These are phyloP conservation scores for Cordyceps cateniannulata DNA, from an alignment of 2,329 filamentous ascomycete genomes.

Conservation along the genomic window DNA sequence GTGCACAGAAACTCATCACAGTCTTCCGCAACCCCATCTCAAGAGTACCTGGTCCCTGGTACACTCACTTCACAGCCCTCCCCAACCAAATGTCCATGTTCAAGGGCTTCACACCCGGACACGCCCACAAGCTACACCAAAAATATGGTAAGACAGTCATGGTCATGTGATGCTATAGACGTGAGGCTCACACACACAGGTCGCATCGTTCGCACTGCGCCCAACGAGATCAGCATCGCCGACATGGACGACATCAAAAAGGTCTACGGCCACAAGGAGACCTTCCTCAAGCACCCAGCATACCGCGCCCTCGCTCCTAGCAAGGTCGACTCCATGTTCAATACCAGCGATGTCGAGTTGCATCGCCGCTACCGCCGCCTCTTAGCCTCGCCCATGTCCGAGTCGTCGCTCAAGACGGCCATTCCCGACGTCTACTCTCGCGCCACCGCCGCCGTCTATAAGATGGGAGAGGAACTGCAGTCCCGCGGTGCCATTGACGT, in stretches of 20 bases:
- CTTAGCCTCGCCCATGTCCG: constrained; percentile 34
- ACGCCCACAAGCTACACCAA: constrained; percentile 20
- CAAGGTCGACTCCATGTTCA: constrained; percentile 28
- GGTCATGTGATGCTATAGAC: neutral
- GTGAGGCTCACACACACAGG: constrained; percentile 11
- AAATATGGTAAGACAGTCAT: constrained; percentile 21
- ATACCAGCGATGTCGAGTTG: constrained; percentile 29
- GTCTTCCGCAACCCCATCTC: constrained; percentile 10
- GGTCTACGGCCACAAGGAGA: constrained; percentile 28
- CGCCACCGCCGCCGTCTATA: constrained; percentile 32
- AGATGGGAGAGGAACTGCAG: constrained; percentile 38
- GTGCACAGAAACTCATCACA: constrained; percentile 5
- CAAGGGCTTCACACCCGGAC: constrained; percentile 13
- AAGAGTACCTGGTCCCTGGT: constrained; percentile 21
- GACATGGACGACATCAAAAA: constrained; percentile 18
- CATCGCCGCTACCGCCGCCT: constrained; percentile 36
- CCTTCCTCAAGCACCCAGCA: constrained; percentile 20
- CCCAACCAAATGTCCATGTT: constrained; percentile 17
- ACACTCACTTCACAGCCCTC: constrained; percentile 18
- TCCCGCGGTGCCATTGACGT: constrained; percentile 34
- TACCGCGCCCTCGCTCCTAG: constrained; percentile 18
- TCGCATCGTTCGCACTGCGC: constrained; percentile 21
- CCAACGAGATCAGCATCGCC: constrained; percentile 19
- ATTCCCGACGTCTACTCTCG: constrained; percentile 29
- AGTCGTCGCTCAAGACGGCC: constrained; percentile 26